phyloP scores from a whole-genome alignment of 805 yeast species.

The Wickerhamomyces bovis region DNA sequence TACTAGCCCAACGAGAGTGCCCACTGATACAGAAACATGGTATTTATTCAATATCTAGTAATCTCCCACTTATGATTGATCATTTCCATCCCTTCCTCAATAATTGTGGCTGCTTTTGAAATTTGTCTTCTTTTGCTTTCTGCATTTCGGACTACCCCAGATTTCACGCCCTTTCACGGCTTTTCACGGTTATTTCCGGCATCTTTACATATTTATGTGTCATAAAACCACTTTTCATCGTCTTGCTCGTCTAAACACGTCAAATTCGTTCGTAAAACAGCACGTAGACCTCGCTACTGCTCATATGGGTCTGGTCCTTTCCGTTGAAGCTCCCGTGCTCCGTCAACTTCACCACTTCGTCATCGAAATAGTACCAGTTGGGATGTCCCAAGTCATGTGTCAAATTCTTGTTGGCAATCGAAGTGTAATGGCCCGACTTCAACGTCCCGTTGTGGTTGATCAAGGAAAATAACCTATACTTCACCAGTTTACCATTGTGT shows the following conservation, averaged over 20 bases:
- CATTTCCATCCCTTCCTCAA: no score
- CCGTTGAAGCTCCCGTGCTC: conserved; percentile 41
- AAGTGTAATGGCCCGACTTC: conserved; percentile 72
- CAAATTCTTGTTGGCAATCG: conserved; percentile 47
- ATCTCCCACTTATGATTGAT: no score
- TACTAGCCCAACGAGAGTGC: no score
- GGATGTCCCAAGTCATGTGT: conserved; percentile 34
- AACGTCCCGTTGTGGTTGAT: conserved; percentile 69
- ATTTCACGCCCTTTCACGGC: no score
- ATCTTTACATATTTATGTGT: neutral
- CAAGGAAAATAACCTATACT: conserved; percentile 53
- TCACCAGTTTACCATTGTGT: conserved; percentile 29
- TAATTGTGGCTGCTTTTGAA: no score
- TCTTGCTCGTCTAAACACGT: neutral
- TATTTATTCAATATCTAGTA: no score
- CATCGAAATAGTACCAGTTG: conserved; percentile 73
- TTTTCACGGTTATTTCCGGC: no score
- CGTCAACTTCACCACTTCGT: conserved; percentile 48
- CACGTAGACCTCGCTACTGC: conserved; percentile 60
- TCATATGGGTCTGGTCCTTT: conserved; percentile 30
- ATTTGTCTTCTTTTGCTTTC: no score
- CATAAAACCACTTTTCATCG: neutral
- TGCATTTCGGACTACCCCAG: neutral
- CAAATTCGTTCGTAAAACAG: conserved; percentile 50
- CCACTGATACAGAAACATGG: no score